Evolutionary conservation across 371 early-diverging fungal species (phyloP), one percentile per base, ranked within the genome.

Genomic region (Mortierella polycephala): DNA sequence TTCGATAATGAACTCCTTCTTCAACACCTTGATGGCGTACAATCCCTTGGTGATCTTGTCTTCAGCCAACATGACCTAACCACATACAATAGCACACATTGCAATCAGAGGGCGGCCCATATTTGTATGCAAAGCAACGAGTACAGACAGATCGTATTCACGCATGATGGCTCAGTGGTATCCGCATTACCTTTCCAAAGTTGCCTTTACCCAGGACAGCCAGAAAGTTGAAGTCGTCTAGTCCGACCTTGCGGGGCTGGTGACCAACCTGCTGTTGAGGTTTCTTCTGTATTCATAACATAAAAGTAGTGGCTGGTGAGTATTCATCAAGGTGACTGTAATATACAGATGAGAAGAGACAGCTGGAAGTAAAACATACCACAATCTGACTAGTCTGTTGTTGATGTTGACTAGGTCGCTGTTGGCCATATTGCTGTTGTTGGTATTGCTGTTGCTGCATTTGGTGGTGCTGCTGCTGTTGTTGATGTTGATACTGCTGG

Each of bases 1-100:
- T 67, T 96, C 92, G 65, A 96, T 89, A 59, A 98, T 94, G 57
- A 92, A 94, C 67, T 96, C 92, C 84, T 99, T 99, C 83, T 98
- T 98, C 47, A 99, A 81, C 11, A 98, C 95, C 85, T 99, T 99
- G 83, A 99, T 95, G 7, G 99, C 99, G 72, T 95, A 96, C 20
- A 95, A 82, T 21, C 91, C 85, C 58, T 89, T 86, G 20, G 90
- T 90, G 47, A 77, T 64, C 74, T 93, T 93, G 66, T 98, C 94
- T 81, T 95, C 95, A 1, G 98, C 95, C 58, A 99, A 88, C 94
- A 99, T 95, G 39, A 98, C 97, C 89, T 91, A 75, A 9, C 11
- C 13, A 7, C 30, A 39, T 44, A 37, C 55, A 39, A 51, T 20
- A 18, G 12, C 2, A 53, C 3, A n/a, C 11, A 10, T 9, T 46